These are phyloP conservation scores for Hypseocharis bilobata DNA, from an alignment of 441 rosid species.

Conservation along the genomic window DNA sequence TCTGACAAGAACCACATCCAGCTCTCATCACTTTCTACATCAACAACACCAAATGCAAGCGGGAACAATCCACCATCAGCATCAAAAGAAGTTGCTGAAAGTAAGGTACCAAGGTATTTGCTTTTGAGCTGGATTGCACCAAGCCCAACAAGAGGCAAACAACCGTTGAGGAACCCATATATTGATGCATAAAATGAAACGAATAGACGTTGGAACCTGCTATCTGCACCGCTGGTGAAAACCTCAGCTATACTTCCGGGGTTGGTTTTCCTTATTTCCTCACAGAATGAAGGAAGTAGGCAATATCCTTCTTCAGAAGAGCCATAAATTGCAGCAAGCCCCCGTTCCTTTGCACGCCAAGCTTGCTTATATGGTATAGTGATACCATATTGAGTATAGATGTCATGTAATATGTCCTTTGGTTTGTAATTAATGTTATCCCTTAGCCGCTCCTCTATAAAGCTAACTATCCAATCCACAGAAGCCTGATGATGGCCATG, in stretches of 20 bases:
- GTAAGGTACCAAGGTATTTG: conserved; percentile 53
- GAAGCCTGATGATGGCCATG: conserved; percentile 60
- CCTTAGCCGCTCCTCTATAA: conserved; percentile 40
- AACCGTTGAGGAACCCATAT: conserved; percentile 46
- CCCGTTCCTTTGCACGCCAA: conserved; percentile 56
- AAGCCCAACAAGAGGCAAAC: conserved; percentile 41
- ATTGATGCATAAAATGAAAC: conserved; percentile 39
- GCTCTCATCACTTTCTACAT: conserved; percentile 39
- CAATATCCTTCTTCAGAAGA: conserved; percentile 57
- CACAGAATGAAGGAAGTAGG: conserved; percentile 40
- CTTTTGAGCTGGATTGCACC: conserved; percentile 44
- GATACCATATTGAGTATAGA: conserved; percentile 43
- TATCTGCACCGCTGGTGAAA: conserved; percentile 38
- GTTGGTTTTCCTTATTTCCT: conserved; percentile 41
- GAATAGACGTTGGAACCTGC: conserved; percentile 41
- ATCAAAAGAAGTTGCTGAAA: conserved; percentile 46
- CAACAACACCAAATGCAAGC: conserved; percentile 51
- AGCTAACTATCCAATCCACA: conserved; percentile 55
- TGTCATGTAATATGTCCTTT: conserved; percentile 47
- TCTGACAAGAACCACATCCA: conserved; percentile 58
- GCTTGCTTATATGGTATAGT: conserved; percentile 56
- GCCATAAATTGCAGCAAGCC: conserved; percentile 55
- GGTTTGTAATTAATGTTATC: conserved; percentile 47
- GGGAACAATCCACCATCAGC: conserved; percentile 48
- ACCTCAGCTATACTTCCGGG: conserved; percentile 46